phyloP scores from a whole-genome alignment of 108 stramenopile species.

The Pseudonitzschia pungens region DNA sequence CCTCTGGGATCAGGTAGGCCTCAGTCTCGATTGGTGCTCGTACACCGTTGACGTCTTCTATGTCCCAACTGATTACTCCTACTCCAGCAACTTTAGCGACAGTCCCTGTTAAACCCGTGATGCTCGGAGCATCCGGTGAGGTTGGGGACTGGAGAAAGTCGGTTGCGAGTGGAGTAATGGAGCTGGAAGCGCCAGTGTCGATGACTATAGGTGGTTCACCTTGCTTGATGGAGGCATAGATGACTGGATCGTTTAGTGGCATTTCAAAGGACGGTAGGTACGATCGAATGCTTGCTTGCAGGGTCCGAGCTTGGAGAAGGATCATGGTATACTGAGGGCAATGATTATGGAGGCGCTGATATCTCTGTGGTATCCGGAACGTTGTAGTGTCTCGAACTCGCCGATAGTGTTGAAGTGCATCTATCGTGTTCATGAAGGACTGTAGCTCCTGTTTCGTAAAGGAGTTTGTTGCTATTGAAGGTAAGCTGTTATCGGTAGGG shows the following conservation, averaged over 20 bases:
- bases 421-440: too few species aligned
- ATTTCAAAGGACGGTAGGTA: too few species aligned
- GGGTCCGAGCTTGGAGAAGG: too few species aligned
- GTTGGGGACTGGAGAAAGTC: slow-evolving; percentile 21
- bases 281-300: too few species aligned
- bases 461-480: too few species aligned
- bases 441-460: too few species aligned
- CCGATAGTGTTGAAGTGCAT: too few species aligned
- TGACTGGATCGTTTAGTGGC: not conserved
- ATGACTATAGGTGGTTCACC: slow-evolving; percentile 26
- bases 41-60: slow-evolving; percentile 15
- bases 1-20: slow-evolving; percentile 28
- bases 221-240: not conserved
- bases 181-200: slow-evolving; percentile 33
- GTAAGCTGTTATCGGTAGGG: too few species aligned
- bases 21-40: not conserved
- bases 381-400: too few species aligned
- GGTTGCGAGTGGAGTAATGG: slow-evolving; percentile 24
- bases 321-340: too few species aligned
- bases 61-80: slow-evolving; percentile 34
- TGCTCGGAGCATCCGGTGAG: not conserved
- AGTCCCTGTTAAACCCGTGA: slow-evolving; percentile 1
- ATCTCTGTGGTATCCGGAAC: too few species aligned
- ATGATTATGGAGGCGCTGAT: too few species aligned
- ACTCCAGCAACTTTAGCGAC: slow-evolving; percentile 20